Evolutionary conservation across 768 basidiomycete genomes (phyloP).

Genomic region (Rhizopogon roseolus): DNA sequence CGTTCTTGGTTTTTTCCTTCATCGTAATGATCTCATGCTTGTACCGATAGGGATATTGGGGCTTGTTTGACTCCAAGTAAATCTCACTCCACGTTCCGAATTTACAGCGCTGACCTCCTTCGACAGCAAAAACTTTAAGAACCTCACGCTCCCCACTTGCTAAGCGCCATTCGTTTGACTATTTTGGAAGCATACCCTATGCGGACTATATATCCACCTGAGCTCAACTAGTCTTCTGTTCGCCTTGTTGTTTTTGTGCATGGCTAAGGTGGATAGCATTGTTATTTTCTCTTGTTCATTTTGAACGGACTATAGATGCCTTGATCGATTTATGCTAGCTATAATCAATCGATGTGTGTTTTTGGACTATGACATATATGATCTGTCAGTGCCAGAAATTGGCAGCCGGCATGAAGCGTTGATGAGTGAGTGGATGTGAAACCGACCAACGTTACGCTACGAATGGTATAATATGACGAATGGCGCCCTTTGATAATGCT

Average conservation of each 20-base stretch:
- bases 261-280: neutral
- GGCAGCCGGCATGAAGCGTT: too few species aligned
- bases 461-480: too few species aligned
- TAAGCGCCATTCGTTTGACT: neutral
- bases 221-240: neutral
- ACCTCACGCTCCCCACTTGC: constrained; percentile 64
- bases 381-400: too few species aligned
- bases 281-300: too few species aligned
- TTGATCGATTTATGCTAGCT: too few species aligned
- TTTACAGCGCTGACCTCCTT: constrained; percentile 14
- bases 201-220: neutral
- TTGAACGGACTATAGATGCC: too few species aligned
- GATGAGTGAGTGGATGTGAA: too few species aligned
- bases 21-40: constrained; percentile 4
- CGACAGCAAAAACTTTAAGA: constrained; percentile 65
- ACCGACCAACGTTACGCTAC: too few species aligned
- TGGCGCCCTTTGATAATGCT: too few species aligned
- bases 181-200: neutral
- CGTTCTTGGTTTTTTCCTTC: constrained; percentile 2
- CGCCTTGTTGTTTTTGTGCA: neutral
- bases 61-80: constrained; percentile 57
- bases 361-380: too few species aligned
- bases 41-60: constrained; percentile 48
- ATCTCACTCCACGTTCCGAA: constrained; percentile 10
- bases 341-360: too few species aligned